A percentile compares a stretch with the other conserved stretches of the same genome.
These are phyloP conservation scores for Trichoderma asperelloides DNA, from an alignment of 495 filamentous ascomycete species.

Conservation along the genomic window DNA sequence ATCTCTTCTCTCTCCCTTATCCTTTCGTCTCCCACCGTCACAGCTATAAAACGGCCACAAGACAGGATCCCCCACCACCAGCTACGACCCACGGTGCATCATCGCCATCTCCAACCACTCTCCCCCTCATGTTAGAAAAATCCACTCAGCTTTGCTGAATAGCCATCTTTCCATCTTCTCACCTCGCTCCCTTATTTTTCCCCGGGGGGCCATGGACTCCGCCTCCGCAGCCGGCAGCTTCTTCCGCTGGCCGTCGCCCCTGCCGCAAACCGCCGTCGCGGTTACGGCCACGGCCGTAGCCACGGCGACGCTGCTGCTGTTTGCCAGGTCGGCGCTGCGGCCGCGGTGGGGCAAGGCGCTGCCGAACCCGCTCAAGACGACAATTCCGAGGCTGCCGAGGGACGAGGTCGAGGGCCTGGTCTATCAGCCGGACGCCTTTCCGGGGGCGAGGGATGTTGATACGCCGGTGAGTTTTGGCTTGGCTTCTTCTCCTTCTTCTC, in stretches of 20 bases:
- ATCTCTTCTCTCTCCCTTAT: no score
- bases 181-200: background rate
- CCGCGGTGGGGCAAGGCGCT: constrained; percentile 25
- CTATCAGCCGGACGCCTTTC: constrained; percentile 31
- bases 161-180: background rate
- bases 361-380: constrained; percentile 28
- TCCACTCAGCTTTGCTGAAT: background rate
- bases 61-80: no score
- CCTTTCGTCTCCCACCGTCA: no score
- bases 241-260: constrained; percentile 4
- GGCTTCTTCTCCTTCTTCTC: no score
- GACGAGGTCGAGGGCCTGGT: constrained; percentile 23
- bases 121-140: background rate
- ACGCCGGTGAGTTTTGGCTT: constrained; percentile 34
- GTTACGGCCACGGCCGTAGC: constrained; percentile 25
- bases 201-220: background rate
- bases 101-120: no score
- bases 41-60: no score
- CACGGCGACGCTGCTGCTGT: constrained; percentile 20
- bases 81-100: no score
- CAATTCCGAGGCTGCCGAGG: constrained; percentile 21
- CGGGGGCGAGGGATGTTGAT: constrained; percentile 34
- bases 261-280: constrained; percentile 8
- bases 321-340: constrained; percentile 24
- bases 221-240: background rate